These are phyloP conservation scores for Alternaria novae-zelandiae DNA, from an alignment of 2,329 filamentous ascomycete species.

Conservation along the genomic window DNA sequence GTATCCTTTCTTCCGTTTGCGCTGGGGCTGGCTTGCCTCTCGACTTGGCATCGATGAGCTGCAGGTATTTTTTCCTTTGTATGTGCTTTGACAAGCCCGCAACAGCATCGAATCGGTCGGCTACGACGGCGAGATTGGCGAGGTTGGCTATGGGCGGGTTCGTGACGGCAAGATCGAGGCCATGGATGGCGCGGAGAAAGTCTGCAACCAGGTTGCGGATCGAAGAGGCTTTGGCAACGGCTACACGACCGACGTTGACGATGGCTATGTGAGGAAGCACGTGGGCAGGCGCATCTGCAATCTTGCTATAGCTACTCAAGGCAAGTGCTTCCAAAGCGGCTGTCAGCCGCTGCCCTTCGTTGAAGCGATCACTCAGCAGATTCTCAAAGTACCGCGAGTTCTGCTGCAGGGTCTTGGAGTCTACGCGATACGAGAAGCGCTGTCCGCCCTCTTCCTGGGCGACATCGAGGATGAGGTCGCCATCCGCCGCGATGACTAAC, in stretches of 20 bases:
- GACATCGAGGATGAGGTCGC: conserved; percentile 71
- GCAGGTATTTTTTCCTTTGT: conserved; percentile 52
- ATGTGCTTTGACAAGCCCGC: conserved; percentile 62
- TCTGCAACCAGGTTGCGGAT: conserved; percentile 70
- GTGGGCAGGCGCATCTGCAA: conserved; percentile 56
- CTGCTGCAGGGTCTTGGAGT: conserved; percentile 61
- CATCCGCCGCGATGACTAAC: conserved; percentile 61
- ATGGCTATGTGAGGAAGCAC: conserved; percentile 71
- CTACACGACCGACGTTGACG: conserved; percentile 72
- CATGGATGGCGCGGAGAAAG: conserved; percentile 71
- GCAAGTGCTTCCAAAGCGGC: conserved; percentile 60
- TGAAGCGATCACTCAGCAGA: conserved; percentile 69
- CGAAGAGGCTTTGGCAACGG: conserved; percentile 65
- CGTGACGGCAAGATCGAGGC: conserved; percentile 52
- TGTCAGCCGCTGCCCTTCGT: conserved; percentile 65
- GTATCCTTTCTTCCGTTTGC: conserved; percentile 67
- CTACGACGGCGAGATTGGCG: conserved; percentile 71
- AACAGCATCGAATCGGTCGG: conserved; percentile 75
- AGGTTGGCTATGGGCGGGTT: conserved; percentile 65
- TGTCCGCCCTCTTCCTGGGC: conserved; percentile 66
- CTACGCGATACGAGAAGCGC: conserved; percentile 67
- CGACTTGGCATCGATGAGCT: conserved; percentile 52
- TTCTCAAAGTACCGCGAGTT: conserved; percentile 74
- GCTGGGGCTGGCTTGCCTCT: conserved; percentile 48
- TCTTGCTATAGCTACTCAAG: conserved; percentile 52